Base-by-base conservation (phyloP, 2,329 filamentous ascomycete genomes). In the Neonectria sp. region DNA sequence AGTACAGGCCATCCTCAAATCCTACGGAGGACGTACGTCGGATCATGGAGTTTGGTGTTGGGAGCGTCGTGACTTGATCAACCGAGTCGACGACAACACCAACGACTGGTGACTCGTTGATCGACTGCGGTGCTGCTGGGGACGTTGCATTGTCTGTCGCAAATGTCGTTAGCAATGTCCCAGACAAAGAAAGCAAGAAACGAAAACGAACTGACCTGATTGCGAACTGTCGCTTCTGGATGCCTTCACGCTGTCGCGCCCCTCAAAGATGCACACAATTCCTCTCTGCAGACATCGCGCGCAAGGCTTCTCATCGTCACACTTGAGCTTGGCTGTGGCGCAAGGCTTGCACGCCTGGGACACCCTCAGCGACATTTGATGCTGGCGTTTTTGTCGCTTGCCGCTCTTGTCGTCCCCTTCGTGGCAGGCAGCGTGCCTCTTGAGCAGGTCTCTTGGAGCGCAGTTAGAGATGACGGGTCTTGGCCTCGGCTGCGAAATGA, bases 341-440 rank as follows among this genome's bases (percentile, higher is more conserved):
- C 67, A 69, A n/a, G 67, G 48, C 31, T 69, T 69, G 46, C 67
- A 69, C 3, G 67, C 67, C 49, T 64, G 67, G 15, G 67, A 69
- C 5, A 69, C 67, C 6, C 67, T 43, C 17, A 63, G 67, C 6
- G 64, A 59, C 24, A 60, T 56, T 24, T 67, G 58, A 21, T 62
- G 61, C 11, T 67, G 46, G 24, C 67, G 63, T 24, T 67, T 69
- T 25, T 56, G 55, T 29, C 67, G 64, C 60, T 69, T 69, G 46
- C 64, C 57, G 15, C 52, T 48, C 48, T 66, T 60, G 17, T 63
- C 67, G 24, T 61, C 64, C 8, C 55, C 60, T n/a, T 69, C 64
- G 24, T 69, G 67, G 48, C 67, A 67, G 17, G 67, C 60, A 8
- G 67, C 62, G 49, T 69, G 67, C 13, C 67, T 29, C 25, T 69